Percentiles rank a stretch among this genome's conserved stretches.
Conservation (phyloP, 306 rosid species). For the Fagus crenata region DNA sequence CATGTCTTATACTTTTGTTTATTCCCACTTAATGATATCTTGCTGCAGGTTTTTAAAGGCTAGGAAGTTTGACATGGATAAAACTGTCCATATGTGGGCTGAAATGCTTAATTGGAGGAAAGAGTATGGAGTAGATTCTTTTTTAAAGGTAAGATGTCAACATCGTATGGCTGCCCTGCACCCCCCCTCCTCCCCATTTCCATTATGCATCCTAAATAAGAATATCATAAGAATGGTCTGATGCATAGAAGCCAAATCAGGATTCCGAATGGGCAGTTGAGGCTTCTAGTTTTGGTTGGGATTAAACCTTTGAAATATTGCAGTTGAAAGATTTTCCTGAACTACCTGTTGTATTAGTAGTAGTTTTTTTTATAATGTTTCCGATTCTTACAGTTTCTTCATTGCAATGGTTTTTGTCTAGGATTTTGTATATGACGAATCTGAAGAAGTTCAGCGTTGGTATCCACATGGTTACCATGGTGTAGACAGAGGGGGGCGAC, state of each 20-base stretch:
- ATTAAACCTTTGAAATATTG: constrained; percentile 20
- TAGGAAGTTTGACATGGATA: constrained; percentile 85
- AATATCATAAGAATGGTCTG: background rate
- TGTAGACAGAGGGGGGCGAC: constrained; percentile 89
- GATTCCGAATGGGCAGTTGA: constrained; percentile 27
- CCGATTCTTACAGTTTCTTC: constrained; percentile 27
- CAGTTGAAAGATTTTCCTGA: constrained; percentile 13
- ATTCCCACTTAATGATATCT: constrained; percentile 18
- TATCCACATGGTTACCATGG: constrained; percentile 98
- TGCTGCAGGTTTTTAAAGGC: constrained; percentile 88
- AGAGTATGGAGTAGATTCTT: constrained; percentile 64
- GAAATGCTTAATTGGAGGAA: constrained; percentile 96
- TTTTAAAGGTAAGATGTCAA: constrained; percentile 59
- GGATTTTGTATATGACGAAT: constrained; percentile 77
- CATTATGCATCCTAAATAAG: background rate
- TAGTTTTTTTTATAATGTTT: constrained; percentile 23
- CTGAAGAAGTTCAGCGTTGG: constrained; percentile 72
- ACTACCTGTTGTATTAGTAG: constrained; percentile 23
- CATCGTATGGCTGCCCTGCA: background rate
- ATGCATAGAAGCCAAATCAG: constrained; percentile 5
- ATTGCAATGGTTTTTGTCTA: constrained; percentile 33
- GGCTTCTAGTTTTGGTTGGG: constrained; percentile 27
- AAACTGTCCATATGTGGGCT: constrained; percentile 81
- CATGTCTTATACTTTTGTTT: background rate
- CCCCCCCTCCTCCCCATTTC: background rate